A percentile compares a stretch with the other conserved stretches of the same genome.
These are phyloP conservation scores for Cenococcum geophilum DNA, from an alignment of 495 filamentous ascomycete species.

Conservation along the genomic window DNA sequence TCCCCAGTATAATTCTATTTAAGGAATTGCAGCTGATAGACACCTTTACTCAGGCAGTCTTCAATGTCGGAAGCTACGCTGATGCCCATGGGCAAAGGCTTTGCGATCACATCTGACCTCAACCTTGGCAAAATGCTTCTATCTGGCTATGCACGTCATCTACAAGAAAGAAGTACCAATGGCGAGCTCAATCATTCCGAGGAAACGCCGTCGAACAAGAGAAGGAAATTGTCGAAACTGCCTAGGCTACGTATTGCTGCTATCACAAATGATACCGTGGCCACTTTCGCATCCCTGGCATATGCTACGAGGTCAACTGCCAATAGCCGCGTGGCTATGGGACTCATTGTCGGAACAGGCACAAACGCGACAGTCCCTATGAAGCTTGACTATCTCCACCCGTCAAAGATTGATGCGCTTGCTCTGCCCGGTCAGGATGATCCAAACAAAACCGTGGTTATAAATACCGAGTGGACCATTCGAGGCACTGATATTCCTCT, in stretches of 20 bases:
- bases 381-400: slow-evolving; percentile 56
- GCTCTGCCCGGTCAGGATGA: slow-evolving; percentile 21
- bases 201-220: slow-evolving; percentile 38
- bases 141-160: slow-evolving; percentile 60
- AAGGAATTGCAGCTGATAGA: background rate
- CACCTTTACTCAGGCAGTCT: slow-evolving; percentile 52
- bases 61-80: slow-evolving; percentile 68
- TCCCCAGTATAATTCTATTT: background rate
- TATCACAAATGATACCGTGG: slow-evolving; percentile 76
- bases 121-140: slow-evolving; percentile 65
- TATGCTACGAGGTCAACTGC: slow-evolving; percentile 56
- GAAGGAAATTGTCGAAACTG: slow-evolving; percentile 45
- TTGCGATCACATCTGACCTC: slow-evolving; percentile 65
- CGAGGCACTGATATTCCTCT: slow-evolving; percentile 64
- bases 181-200: slow-evolving; percentile 24
- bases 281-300: slow-evolving; percentile 70
- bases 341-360: slow-evolving; percentile 76
- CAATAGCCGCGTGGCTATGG: slow-evolving; percentile 71
- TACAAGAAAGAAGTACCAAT: slow-evolving; percentile 42
- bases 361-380: slow-evolving; percentile 78
- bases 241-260: slow-evolving; percentile 65
- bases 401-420: slow-evolving; percentile 28
- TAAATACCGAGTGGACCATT: slow-evolving; percentile 87
- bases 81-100: slow-evolving; percentile 87
- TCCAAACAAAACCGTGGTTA: slow-evolving; percentile 53